Conservation (phyloP, 2,329 filamentous ascomycete genomes). For the Trichoderma pleuroti region DNA sequence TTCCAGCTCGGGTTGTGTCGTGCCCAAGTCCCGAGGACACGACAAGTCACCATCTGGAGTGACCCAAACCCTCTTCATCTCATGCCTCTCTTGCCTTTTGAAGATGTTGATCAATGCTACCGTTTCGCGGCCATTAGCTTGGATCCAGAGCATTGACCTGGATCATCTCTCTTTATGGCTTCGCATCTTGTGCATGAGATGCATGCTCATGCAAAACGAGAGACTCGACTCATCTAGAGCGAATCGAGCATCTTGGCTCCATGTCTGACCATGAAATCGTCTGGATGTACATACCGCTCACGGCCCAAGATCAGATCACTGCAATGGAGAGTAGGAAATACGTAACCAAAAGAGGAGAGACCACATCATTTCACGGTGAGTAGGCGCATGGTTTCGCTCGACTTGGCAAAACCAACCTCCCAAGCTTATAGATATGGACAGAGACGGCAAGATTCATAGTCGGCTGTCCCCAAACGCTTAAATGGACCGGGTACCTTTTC, state of each 20-base stretch:
- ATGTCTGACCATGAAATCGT: not conserved
- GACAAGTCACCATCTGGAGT: not conserved
- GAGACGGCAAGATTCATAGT: not conserved
- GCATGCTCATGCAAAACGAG: not conserved
- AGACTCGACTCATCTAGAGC: not conserved
- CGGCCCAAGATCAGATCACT: not conserved
- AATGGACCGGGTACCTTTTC: too few species aligned
- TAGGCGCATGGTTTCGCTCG: not conserved
- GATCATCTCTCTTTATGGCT: not conserved
- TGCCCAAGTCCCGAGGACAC: not conserved
- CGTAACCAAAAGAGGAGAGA: not conserved
- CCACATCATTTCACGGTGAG: not conserved
- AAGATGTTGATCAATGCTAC: not conserved
- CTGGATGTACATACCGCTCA: conserved; percentile 4
- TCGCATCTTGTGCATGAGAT: not conserved
- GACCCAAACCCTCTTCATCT: not conserved
- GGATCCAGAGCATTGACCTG: not conserved
- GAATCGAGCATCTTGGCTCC: not conserved
- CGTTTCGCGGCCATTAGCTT: not conserved
- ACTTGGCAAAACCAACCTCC: not conserved
- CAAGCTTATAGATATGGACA: not conserved
- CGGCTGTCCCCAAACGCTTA: not conserved
- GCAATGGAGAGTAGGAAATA: not conserved
- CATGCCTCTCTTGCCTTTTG: not conserved
- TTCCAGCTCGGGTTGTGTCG: not conserved